phyloP scores from a whole-genome alignment of 768 basidiomycete genomes.

The Leucocoprinus birnbaumii region DNA sequence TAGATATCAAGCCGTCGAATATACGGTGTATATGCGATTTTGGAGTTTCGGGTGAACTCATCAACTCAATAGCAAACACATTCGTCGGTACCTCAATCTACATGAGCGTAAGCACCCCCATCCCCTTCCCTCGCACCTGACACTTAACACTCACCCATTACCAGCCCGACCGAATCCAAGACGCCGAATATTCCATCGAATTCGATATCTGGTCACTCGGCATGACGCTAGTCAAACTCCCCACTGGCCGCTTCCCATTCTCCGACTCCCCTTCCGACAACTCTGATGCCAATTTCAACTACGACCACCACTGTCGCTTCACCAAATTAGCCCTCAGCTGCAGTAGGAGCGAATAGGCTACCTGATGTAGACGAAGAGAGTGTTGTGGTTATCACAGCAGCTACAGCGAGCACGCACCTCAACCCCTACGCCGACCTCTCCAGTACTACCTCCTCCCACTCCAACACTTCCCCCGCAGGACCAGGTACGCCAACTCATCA shows the following conservation, averaged over 20 bases:
- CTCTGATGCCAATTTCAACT: conserved; percentile 41
- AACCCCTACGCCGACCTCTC: conserved; percentile 15
- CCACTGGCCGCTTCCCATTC: conserved; percentile 97
- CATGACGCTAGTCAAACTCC: conserved; percentile 94
- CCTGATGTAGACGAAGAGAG: conserved; percentile 61
- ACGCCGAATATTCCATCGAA: conserved; percentile 96
- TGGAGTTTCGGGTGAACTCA: conserved; percentile 96
- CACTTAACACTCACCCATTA: background rate
- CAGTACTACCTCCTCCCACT: background rate
- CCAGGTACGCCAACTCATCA: background rate
- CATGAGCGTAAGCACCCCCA: conserved; percentile 80
- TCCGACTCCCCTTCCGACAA: conserved; percentile 65
- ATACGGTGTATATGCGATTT: conserved; percentile 98
- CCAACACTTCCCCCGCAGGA: background rate
- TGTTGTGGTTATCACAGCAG: conserved; percentile 53
- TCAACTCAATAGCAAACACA: conserved; percentile 98
- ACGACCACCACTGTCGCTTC: background rate
- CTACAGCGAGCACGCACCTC: conserved; percentile 39
- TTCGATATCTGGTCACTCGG: conserved; percentile 99
- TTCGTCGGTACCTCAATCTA: conserved; percentile 99
- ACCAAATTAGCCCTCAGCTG: background rate
- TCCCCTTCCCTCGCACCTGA: background rate
- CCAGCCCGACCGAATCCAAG: conserved; percentile 98
- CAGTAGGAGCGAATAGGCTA: background rate
- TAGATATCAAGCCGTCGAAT: conserved; percentile 99